Percentiles rank a stretch among this genome's conserved stretches.
Conservation (phyloP, 1,284 basidiomycete genomes). For the Rhodotorula sp. region DNA sequence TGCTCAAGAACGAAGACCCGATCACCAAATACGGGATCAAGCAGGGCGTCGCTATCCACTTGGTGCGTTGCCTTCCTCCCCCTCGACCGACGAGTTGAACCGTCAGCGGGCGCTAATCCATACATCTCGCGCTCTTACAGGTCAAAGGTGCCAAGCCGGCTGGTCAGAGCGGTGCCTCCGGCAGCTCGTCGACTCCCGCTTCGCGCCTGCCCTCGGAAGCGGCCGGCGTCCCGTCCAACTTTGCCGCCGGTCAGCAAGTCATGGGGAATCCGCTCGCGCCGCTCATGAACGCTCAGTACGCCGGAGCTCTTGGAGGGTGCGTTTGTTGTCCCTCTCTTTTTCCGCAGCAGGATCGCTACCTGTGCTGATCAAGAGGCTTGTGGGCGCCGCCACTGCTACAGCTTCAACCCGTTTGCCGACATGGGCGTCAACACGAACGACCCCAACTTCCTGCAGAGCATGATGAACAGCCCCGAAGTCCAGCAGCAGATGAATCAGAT, state of each 20-base stretch:
- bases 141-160: constrained; percentile 36
- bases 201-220: constrained; percentile 53
- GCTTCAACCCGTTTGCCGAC: constrained; percentile 83
- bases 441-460: constrained; percentile 65
- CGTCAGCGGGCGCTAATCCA: neutral
- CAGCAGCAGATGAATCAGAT: constrained; percentile 70
- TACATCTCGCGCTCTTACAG: constrained; percentile 7
- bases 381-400: constrained; percentile 47
- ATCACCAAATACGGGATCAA: constrained; percentile 45
- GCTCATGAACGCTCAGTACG: constrained; percentile 47
- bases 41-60: constrained; percentile 43
- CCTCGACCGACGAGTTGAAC: neutral
- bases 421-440: constrained; percentile 75
- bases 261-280: constrained; percentile 49
- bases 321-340: neutral
- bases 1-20: constrained; percentile 46
- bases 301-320: constrained; percentile 38
- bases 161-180: neutral
- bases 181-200: constrained; percentile 3
- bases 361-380: neutral
- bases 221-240: constrained; percentile 69
- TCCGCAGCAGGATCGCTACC: neutral
- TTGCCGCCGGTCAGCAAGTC: constrained; percentile 48
- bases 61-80: constrained; percentile 9
- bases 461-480: constrained; percentile 80